These are phyloP conservation scores for Aegilops umbellulata DNA, from an alignment of 176 grass and related monocot genomes.

Conservation along the genomic window DNA sequence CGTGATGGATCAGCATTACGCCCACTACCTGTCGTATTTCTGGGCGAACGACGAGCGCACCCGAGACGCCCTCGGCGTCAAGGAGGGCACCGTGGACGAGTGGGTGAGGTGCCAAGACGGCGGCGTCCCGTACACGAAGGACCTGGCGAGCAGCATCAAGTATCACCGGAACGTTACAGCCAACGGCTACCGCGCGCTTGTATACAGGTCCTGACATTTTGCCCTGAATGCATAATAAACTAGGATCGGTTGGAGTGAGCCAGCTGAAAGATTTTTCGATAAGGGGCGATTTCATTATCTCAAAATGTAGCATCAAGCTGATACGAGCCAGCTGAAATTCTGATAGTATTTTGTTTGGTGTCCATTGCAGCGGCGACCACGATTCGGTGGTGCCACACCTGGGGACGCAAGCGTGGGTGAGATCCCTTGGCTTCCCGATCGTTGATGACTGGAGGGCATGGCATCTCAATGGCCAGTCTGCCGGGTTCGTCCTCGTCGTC, in stretches of 20 bases:
- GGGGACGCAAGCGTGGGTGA: slow-evolving; percentile 55
- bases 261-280: too few relatives aligned
- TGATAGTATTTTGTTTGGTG: too few relatives aligned
- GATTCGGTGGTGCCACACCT: slow-evolving; percentile 33
- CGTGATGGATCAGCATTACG: slow-evolving; percentile 36
- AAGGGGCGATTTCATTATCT: too few relatives aligned
- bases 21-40: slow-evolving; percentile 42
- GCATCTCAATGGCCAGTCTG: slow-evolving; percentile 48
- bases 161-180: slow-evolving; percentile 43
- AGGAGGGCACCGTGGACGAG: slow-evolving; percentile 38
- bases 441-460: slow-evolving; percentile 45
- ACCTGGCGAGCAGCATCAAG: slow-evolving; percentile 11
- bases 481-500: too few relatives aligned
- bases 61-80: slow-evolving; percentile 40
- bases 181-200: slow-evolving; percentile 38
- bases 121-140: background rate
- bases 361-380: slow-evolving; percentile 46
- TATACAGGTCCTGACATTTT: slow-evolving; percentile 17
- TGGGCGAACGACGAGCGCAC: slow-evolving; percentile 44
- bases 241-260: background rate
- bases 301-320: too few relatives aligned
- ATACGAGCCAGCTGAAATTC: too few relatives aligned
- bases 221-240: background rate
- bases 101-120: slow-evolving; percentile 36
- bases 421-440: slow-evolving; percentile 45